These are phyloP conservation scores for Phialophora tarda DNA, from an alignment of 2,329 filamentous ascomycete genomes.

Conservation along the genomic window DNA sequence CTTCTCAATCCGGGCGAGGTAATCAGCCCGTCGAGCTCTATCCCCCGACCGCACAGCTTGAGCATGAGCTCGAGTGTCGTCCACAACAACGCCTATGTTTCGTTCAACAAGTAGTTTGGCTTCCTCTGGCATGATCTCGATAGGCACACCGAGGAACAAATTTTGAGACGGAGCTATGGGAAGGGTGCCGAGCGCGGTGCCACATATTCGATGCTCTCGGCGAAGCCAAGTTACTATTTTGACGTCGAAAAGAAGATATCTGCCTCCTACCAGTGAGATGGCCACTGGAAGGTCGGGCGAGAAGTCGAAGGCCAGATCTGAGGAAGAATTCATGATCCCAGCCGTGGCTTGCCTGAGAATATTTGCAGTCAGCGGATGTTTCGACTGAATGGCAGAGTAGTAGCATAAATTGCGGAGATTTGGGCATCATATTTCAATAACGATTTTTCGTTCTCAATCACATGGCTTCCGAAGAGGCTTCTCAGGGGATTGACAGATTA, in stretches of 20 bases:
- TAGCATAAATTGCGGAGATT: not conserved
- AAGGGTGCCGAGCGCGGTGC: slow-evolving; percentile 82
- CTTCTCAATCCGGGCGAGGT: slow-evolving; percentile 63
- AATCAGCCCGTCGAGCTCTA: slow-evolving; percentile 64
- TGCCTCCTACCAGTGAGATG: slow-evolving; percentile 78
- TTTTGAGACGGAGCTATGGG: slow-evolving; percentile 95
- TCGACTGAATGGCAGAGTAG: not conserved
- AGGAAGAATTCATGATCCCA: slow-evolving; percentile 23
- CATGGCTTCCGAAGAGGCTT: slow-evolving; percentile 52
- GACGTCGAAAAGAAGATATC: slow-evolving; percentile 89
- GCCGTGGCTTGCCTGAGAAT: slow-evolving; percentile 1
- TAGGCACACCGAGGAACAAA: slow-evolving; percentile 84
- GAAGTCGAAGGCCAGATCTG: slow-evolving; percentile 40
- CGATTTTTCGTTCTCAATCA: slow-evolving; percentile 53
- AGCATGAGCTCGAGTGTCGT: slow-evolving; percentile 75
- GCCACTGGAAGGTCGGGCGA: slow-evolving; percentile 65
- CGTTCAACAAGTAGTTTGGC: slow-evolving; percentile 79
- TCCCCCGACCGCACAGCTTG: slow-evolving; percentile 65
- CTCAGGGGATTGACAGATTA: slow-evolving; percentile 87
- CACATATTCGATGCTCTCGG: slow-evolving; percentile 80
- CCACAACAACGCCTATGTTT: slow-evolving; percentile 76
- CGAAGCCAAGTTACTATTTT: slow-evolving; percentile 78
- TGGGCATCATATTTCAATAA: slow-evolving; percentile 52
- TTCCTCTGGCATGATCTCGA: slow-evolving; percentile 92
- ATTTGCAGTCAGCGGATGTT: slow-evolving; percentile 10